These are phyloP conservation scores for Camptophora hylomeconis DNA, from an alignment of 2,329 filamentous ascomycete genomes.

Conservation along the genomic window DNA sequence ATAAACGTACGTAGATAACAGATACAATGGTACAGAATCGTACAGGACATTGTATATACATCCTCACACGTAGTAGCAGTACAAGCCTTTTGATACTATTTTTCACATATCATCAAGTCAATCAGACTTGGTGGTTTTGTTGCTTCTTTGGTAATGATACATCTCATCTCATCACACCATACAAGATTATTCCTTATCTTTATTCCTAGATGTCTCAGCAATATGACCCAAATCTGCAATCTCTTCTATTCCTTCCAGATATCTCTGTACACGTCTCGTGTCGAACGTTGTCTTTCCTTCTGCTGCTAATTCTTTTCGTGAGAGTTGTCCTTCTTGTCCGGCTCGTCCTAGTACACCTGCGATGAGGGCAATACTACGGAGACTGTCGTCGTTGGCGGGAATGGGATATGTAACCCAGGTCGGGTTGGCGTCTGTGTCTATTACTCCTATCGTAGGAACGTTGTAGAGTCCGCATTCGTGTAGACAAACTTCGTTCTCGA, in stretches of 20 bases:
- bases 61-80: too few species aligned
- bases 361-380: slow-evolving; percentile 70
- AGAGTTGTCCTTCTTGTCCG: slow-evolving; percentile 60
- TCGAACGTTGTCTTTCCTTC: slow-evolving; percentile 49
- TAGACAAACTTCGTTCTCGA: slow-evolving; percentile 81
- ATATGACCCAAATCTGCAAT: slow-evolving; percentile 11
- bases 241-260: slow-evolving; percentile 11
- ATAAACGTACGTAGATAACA: too few species aligned
- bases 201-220: slow-evolving; percentile 1
- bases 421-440: slow-evolving; percentile 87
- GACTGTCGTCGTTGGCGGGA: slow-evolving; percentile 91
- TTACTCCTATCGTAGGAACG: slow-evolving; percentile 85
- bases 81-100: too few species aligned
- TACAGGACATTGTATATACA: too few species aligned
- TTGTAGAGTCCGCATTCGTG: slow-evolving; percentile 82
- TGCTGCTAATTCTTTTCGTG: slow-evolving; percentile 50
- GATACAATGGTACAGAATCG: too few species aligned
- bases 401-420: slow-evolving; percentile 94
- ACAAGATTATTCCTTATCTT: slow-evolving; percentile 3
- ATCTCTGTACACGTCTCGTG: slow-evolving; percentile 16
- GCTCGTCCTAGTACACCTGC: slow-evolving; percentile 75
- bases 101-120: too few species aligned
- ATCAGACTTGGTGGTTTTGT: too few species aligned
- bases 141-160: too few species aligned
- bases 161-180: too few species aligned